Conservation (phyloP, 441 rosid genomes). For the Sinapis alba region DNA sequence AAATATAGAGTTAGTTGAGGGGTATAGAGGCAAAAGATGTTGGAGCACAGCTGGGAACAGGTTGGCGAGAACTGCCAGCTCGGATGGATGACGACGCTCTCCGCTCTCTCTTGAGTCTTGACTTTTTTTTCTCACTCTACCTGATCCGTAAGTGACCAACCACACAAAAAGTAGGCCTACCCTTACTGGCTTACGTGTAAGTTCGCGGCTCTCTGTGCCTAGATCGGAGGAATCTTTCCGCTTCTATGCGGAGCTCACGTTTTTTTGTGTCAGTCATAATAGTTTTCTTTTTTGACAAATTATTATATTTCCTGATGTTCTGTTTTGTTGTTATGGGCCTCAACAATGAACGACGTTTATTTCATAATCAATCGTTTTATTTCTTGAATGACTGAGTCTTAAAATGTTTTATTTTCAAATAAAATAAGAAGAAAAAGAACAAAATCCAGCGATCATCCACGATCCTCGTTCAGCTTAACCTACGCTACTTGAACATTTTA, state of each 20-base stretch:
- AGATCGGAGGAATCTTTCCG: slow-evolving; percentile 35
- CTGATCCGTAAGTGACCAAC: slow-evolving; percentile 40
- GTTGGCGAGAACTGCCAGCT: slow-evolving; percentile 50
- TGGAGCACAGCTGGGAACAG: slow-evolving; percentile 66
- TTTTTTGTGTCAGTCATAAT: slow-evolving; percentile 18
- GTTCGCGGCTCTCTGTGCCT: slow-evolving; percentile 13
- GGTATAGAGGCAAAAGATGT: slow-evolving; percentile 20
- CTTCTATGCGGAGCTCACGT: slow-evolving; percentile 41
- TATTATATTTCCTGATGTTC: background rate
- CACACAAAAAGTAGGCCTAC: slow-evolving; percentile 30
- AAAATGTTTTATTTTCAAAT: background rate
- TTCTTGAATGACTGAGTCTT: slow-evolving; percentile 6
- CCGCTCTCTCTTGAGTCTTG: slow-evolving; percentile 12
- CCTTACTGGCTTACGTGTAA: slow-evolving; percentile 34
- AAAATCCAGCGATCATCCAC: slow-evolving; percentile 32
- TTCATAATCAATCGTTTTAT: background rate
- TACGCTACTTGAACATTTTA: background rate
- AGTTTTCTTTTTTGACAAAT: background rate
- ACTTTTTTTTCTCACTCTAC: slow-evolving; percentile 24
- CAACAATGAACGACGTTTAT: background rate
- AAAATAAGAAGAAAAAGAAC: background rate
- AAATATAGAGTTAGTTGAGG: slow-evolving; percentile 4
- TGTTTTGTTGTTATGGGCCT: background rate
- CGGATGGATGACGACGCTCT: slow-evolving; percentile 41
- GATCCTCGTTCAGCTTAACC: slow-evolving; percentile 19